Evolutionary conservation across 2,329 filamentous ascomycete genomes (phyloP).

Genomic region (Penicillium palitans): DNA sequence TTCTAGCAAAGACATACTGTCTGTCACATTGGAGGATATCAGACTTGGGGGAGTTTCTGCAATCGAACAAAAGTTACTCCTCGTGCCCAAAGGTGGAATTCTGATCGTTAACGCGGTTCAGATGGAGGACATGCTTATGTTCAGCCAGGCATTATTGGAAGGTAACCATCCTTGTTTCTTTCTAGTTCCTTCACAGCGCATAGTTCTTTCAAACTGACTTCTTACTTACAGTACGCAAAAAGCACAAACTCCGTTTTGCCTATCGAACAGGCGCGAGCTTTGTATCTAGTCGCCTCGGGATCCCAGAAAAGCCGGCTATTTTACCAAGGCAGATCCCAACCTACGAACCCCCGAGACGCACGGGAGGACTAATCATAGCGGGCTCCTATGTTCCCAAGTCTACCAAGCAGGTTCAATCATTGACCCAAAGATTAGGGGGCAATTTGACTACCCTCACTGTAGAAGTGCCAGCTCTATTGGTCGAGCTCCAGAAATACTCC

Average conservation of each 20-base stretch:
- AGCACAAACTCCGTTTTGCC: not conserved
- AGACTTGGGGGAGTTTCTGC: not conserved
- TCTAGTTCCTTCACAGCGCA: not conserved
- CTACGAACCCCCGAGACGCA: not conserved
- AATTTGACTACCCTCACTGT: not conserved
- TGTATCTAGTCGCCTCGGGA: conserved; percentile 1
- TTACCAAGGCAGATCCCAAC: not conserved
- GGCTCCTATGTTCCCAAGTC: conserved; percentile 1
- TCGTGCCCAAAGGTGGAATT: not conserved
- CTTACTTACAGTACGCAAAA: not conserved
- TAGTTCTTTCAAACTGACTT: not conserved
- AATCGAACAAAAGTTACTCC: not conserved
- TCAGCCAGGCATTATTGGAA: conserved; percentile 1
- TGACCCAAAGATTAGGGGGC: not conserved
- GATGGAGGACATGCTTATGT: not conserved
- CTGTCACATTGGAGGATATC: not conserved
- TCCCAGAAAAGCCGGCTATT: not conserved
- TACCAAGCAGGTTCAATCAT: not conserved
- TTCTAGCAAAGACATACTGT: not conserved
- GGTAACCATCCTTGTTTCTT: not conserved
- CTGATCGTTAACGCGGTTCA: not conserved
- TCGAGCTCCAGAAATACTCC: not conserved
- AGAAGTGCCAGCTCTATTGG: not conserved
- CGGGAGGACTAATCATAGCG: not conserved
- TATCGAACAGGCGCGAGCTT: conserved; percentile 1